A percentile compares a stretch with the other conserved stretches of the same genome.
phyloP scores from a whole-genome alignment of 495 filamentous ascomycete genomes.

The Terfezia claveryi region DNA sequence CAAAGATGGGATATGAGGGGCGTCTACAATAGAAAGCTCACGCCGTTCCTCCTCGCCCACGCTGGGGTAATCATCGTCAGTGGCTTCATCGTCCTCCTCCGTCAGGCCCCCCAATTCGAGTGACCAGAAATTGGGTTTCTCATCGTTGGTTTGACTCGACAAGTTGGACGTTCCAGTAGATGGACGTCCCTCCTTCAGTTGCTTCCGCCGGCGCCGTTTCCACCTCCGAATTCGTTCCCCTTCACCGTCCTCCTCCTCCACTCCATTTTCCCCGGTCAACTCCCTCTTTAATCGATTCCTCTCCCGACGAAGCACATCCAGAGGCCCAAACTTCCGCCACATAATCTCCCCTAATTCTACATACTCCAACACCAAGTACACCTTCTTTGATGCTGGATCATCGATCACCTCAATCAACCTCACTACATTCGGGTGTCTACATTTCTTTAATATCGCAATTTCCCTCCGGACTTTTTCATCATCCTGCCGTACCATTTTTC shows the following conservation, averaged over 20 bases:
- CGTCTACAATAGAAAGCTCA: not conserved
- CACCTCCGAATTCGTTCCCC: constrained; percentile 3
- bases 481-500: constrained; percentile 29
- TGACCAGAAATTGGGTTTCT: constrained; percentile 13
- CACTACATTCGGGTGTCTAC: constrained; percentile 84
- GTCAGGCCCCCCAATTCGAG: constrained; percentile 12
- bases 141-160: not conserved
- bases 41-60: not conserved
- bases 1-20: constrained; percentile 13
- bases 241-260: constrained; percentile 3
- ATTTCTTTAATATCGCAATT: constrained; percentile 95
- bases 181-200: constrained; percentile 5
- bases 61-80: not conserved
- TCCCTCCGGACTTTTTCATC: constrained; percentile 75
- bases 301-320: constrained; percentile 61
- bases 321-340: constrained; percentile 69
- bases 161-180: not conserved
- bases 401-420: constrained; percentile 92
- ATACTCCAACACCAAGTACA: constrained; percentile 91
- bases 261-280: constrained; percentile 3
- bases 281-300: constrained; percentile 34
- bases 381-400: constrained; percentile 83
- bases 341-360: constrained; percentile 82
- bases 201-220: constrained; percentile 6
- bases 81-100: not conserved